Evolutionary conservation across 2,329 filamentous ascomycete genomes (phyloP), one percentile per base, ranked within the genome.

Genomic region (Apiospora hydei): DNA sequence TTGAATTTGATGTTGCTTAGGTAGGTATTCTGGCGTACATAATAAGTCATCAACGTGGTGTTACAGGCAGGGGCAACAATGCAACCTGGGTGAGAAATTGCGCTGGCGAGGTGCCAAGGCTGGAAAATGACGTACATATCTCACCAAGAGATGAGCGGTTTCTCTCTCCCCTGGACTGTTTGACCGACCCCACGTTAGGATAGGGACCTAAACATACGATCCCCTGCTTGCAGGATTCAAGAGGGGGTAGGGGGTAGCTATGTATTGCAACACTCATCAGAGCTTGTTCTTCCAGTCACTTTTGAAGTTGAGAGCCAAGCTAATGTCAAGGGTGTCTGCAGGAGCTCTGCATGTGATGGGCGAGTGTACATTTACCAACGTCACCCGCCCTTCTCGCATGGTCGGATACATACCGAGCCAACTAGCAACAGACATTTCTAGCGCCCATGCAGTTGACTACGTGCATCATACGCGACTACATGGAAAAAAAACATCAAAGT

Each of bases 101-200:
- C 57, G 30, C 34, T 64, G 57, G n/a, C 57, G 6, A 64, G 57
- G 57, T n/a, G 57, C 57, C 57, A 64, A 64, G 57, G 4, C 57
- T n/a, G 14, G 18, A n/a, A 64, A 41, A 64, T 64, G 57, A 64
- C 57, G 57, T 64, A 64, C 57, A n/a, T 38, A 64, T 64, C 30
- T 64, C 2, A 64, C 30, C 57, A 64, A 41, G 18, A 41, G 57
- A 64, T 41, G 57, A 64, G 53, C 30, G 53, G 30, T 61, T 61
- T 38, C 53, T 38, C 53, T 38, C 51, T 18, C 44, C 46, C 53
- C 26, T 61, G 53, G 53, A 34, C 38, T 38, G 34, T 38, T 34
- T 34, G 53, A 61, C 53, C 53, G 53, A 61, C 53, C 53, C 53
- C 53, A 61, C 53, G 53, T 26, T 14, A 30, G 34, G 53, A 61